Base-by-base conservation (phyloP, 371 early-diverging fungal genomes). In the Rhizomucor pusillus region DNA sequence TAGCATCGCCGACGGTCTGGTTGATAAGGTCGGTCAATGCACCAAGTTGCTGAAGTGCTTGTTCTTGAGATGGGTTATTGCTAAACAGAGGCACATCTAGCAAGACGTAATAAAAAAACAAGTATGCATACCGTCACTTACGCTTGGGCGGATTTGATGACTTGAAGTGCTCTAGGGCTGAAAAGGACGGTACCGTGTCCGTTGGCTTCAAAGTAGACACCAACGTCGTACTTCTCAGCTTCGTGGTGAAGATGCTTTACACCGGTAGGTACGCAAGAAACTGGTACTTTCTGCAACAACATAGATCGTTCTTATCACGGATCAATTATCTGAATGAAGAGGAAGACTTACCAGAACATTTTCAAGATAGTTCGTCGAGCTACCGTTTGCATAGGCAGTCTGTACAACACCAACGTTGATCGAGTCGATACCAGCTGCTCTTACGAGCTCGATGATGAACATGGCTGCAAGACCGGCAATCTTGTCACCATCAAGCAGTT, bases 201-300 rank as follows among this genome's bases (percentile, higher is more conserved):
- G 61, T 99, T 99, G 36, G 99, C 99, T 75, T 99, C 99, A 89
- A 99, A 99, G 82, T 99, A 99, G 40, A 99, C 95, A 64, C 99
- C 99, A 57, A 99, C 88, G 73, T 95, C 97, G 75, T 91, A 99
- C 59, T 92, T 88, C 65, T 91, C 87, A 39, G 99, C 99, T 68
- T 94, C 95, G 69, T 94, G 97, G 62, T 99, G 98, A 69, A 99
- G 85, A 78, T 99, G 95, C 85, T 99, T 99, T 56, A 99, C 99
- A 60, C 99, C 99, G 20, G 99, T 99, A 36, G 90, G 82, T 2
- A 94, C 95, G 67, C 91, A 96, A 12, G 91, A 90, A 13, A 95
- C 95, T 25, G 97, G 97, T 19, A 97, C 90, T 65, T 90, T 80
- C 89, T 87, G 71, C 46, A 60, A 33, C n/a, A 48, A 47, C 12